Conservation (phyloP, 1,139 yeast species). For the Arxiozyma heterogenica region DNA sequence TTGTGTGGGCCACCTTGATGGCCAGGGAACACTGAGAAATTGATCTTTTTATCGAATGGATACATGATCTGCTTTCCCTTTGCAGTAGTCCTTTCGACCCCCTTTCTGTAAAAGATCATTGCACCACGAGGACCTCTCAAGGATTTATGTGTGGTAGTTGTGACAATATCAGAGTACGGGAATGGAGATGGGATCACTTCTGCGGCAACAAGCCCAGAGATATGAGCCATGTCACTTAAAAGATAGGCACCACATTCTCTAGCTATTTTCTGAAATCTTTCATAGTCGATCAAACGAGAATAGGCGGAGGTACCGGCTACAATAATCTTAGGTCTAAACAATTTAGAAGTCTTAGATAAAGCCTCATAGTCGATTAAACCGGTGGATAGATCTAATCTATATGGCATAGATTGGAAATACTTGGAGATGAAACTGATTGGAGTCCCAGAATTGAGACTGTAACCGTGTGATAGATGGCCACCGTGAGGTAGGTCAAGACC, state of each 20-base stretch:
- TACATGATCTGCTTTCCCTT: slow-evolving; percentile 84
- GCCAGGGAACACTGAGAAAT: slow-evolving; percentile 96
- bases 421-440: slow-evolving; percentile 87
- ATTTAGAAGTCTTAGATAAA: slow-evolving; percentile 69
- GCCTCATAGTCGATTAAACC: slow-evolving; percentile 89
- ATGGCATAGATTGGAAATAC: slow-evolving; percentile 96
- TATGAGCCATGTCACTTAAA: slow-evolving; percentile 93
- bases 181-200: slow-evolving; percentile 89
- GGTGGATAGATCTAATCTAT: slow-evolving; percentile 73
- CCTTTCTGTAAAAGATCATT: slow-evolving; percentile 93
- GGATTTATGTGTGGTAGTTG: slow-evolving; percentile 95
- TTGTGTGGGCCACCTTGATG: slow-evolving; percentile 99
- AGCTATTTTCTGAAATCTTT: slow-evolving; percentile 80
- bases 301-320: slow-evolving; percentile 98
- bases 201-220: slow-evolving; percentile 88
- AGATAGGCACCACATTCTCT: slow-evolving; percentile 90
- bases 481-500: slow-evolving; percentile 96
- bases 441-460: slow-evolving; percentile 69
- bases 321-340: slow-evolving; percentile 88
- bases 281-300: slow-evolving; percentile 84
- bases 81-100: slow-evolving; percentile 60
- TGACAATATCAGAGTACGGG: slow-evolving; percentile 89
- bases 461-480: slow-evolving; percentile 94
- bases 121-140: slow-evolving; percentile 99
- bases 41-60: slow-evolving; percentile 82